Base-by-base conservation (phyloP, 2,329 filamentous ascomycete species). In the Ophiostoma perfectum region DNA sequence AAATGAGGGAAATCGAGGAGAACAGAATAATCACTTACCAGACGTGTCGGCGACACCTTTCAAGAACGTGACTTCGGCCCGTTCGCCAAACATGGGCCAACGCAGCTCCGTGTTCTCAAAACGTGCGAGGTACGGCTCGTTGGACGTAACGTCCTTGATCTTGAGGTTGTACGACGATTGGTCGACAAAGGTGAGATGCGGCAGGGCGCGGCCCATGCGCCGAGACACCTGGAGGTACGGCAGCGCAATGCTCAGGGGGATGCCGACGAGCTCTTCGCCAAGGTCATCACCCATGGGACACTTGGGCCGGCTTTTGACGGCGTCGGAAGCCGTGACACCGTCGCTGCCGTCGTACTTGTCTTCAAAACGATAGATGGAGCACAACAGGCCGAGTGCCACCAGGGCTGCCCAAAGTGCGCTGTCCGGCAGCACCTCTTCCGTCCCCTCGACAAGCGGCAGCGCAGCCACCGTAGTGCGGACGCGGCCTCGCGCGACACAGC, bases 81-180 rank as follows among this genome's bases (percentile, higher is more conserved):
- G 77, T 71, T 84, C 82, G 12, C 82, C 81, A 66, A 85, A 85
- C 75, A 84, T 81, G 1, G 82, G 80, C 83, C 83, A 85, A 52
- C 83, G 76, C 16, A 84, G 76, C 60, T 84, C 83, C 16, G 79
- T 84, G 66, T 85, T 85, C 65, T 84, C 82, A 65, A 83, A 83
- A 0, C 82, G 76, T 0, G 79, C 82, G 0, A 84, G 76, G 67
- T 85, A 86, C 2, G 83, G 83, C 58, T 80, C 78, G 0, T 73
- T 80, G 0, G 82, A 83, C 1, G 78, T 82, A 0, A 79, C 77
- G 67, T 85, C 82, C 36, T 78, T 77, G 67, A 84, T 77, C 72
- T 80, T 81, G 69, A 84, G 76, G 69, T 85, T 85, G 73, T 83
- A 84, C 0, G 81, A 84, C 1, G 82, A 80, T 72, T 85, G 82